These are phyloP conservation scores for Sordaria brevicollis DNA, from an alignment of 495 filamentous ascomycete species.

Conservation along the genomic window DNA sequence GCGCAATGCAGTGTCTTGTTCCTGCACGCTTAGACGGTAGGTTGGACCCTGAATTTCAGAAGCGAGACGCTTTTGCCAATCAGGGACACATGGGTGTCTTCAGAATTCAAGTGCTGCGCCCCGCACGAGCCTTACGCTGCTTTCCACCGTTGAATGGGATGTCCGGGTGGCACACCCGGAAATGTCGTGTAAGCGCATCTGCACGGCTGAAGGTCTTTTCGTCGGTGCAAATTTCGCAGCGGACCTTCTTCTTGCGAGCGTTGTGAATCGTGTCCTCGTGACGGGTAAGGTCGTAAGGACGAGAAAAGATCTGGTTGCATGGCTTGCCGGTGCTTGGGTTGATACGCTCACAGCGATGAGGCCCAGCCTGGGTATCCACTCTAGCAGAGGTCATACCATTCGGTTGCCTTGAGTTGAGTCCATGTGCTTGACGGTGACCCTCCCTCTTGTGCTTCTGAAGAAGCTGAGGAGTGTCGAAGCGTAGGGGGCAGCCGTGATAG, in stretches of 20 bases:
- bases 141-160: constrained; percentile 65
- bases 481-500: constrained; percentile 78
- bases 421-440: constrained; percentile 61
- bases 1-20: not conserved
- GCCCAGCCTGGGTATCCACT: constrained; percentile 64
- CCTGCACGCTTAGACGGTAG: not conserved
- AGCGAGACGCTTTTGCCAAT: not conserved
- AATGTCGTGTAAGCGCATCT: constrained; percentile 84
- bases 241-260: constrained; percentile 86
- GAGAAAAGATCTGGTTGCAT: constrained; percentile 90
- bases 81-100: not conserved
- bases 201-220: constrained; percentile 94
- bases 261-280: constrained; percentile 99
- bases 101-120: constrained; percentile 13
- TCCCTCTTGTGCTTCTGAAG: constrained; percentile 96
- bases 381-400: not conserved
- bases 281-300: constrained; percentile 94
- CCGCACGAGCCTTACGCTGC: constrained; percentile 29
- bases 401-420: constrained; percentile 11
- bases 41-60: not conserved
- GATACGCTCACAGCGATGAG: constrained; percentile 81
- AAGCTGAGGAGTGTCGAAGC: constrained; percentile 77
- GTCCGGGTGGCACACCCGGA: constrained; percentile 82
- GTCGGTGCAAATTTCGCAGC: constrained; percentile 88
- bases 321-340: constrained; percentile 95